A percentile compares a stretch with the other conserved stretches of the same genome.
Conservation (phyloP, 2,329 filamentous ascomycete genomes). For the Neofusicoccum sp. region DNA sequence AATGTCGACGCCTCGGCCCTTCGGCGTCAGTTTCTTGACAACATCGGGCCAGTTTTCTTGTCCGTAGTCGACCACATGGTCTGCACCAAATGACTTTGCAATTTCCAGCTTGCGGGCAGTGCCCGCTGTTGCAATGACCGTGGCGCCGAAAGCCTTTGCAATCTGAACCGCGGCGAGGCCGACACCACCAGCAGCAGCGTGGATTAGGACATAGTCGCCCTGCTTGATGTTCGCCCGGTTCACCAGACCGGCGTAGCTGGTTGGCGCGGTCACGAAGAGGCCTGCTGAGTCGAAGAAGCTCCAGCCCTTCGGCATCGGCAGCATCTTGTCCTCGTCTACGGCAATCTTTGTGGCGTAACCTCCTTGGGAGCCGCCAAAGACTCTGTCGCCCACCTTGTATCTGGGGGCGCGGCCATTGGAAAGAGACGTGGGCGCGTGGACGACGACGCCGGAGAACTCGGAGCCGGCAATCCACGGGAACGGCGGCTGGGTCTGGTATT, state of each 20-base stretch:
- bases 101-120: slow-evolving; percentile 78
- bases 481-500: slow-evolving; percentile 90
- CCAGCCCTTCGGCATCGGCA: slow-evolving; percentile 80
- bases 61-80: slow-evolving; percentile 78
- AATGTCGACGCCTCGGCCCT: slow-evolving; percentile 77
- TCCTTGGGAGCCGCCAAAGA: slow-evolving; percentile 86
- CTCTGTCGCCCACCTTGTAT: slow-evolving; percentile 76
- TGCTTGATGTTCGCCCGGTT: slow-evolving; percentile 73
- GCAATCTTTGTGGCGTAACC: slow-evolving; percentile 79
- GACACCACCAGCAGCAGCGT: slow-evolving; percentile 90
- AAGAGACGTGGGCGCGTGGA: slow-evolving; percentile 62
- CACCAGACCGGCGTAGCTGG: slow-evolving; percentile 82
- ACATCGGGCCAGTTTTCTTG: slow-evolving; percentile 63
- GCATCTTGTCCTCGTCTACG: slow-evolving; percentile 66
- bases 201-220: slow-evolving; percentile 83
- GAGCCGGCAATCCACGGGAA: slow-evolving; percentile 86
- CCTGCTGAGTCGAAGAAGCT: slow-evolving; percentile 82
- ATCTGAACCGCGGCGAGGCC: slow-evolving; percentile 91
- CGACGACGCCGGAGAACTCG: slow-evolving; percentile 82
- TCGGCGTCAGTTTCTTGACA: slow-evolving; percentile 78
- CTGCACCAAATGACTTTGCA: slow-evolving; percentile 79
- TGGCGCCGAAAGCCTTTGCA: slow-evolving; percentile 88
- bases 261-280: slow-evolving; percentile 89
- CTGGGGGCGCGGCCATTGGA: slow-evolving; percentile 51
- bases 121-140: slow-evolving; percentile 89